phyloP scores from a whole-genome alignment of 345 rosid species.

The Chamaenerion angustifolium region DNA sequence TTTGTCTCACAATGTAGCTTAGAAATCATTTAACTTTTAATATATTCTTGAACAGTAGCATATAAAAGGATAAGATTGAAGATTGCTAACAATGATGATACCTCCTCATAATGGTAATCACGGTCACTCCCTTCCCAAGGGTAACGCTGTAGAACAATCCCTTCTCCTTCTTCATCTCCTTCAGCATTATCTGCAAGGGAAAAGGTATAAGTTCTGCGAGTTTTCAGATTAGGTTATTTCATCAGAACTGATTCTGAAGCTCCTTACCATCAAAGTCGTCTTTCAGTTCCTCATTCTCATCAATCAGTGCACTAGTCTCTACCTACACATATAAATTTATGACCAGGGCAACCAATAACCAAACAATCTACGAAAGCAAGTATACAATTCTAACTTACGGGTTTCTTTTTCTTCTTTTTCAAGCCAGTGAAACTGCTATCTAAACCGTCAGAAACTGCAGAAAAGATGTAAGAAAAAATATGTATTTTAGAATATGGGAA shows the following conservation, averaged over 20 bases:
- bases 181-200: slow-evolving; percentile 36
- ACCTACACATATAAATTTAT: slow-evolving; percentile 27
- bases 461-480: background rate
- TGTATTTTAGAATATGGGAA: too few relatives aligned
- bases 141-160: slow-evolving; percentile 28
- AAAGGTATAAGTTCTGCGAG: background rate
- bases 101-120: slow-evolving; percentile 86
- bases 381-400: slow-evolving; percentile 31
- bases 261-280: slow-evolving; percentile 59
- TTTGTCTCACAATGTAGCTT: too few relatives aligned
- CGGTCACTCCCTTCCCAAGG: slow-evolving; percentile 97
- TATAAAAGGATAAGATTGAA: background rate
- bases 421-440: slow-evolving; percentile 64
- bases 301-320: slow-evolving; percentile 47
- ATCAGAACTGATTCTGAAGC: background rate
- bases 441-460: slow-evolving; percentile 64
- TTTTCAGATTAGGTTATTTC: background rate
- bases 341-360: too few relatives aligned
- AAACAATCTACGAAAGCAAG: background rate
- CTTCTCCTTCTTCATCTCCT: slow-evolving; percentile 46
- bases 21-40: background rate
- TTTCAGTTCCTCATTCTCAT: slow-evolving; percentile 45
- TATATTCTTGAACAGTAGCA: background rate
- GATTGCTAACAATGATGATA: slow-evolving; percentile 4
- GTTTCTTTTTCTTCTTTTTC: slow-evolving; percentile 97